Conservation (phyloP, 768 basidiomycete genomes). For the Leccinum rimulosum region DNA sequence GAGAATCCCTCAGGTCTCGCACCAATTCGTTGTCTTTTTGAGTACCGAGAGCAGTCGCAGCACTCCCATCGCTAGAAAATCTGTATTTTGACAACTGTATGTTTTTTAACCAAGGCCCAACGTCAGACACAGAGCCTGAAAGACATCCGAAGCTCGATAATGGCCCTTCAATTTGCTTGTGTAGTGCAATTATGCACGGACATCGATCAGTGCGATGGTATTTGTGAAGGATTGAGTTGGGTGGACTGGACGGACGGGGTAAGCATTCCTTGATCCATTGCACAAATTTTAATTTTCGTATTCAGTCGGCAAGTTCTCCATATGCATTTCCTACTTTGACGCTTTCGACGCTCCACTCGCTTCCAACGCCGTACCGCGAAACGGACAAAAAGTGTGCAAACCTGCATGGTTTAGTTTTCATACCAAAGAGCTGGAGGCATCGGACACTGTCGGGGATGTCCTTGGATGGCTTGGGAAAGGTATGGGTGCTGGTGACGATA, state of each 20-base stretch:
- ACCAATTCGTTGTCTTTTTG: no score
- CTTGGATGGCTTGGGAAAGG: constrained; percentile 51
- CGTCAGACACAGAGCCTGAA: no score
- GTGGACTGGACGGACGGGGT: constrained; percentile 67
- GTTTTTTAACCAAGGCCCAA: no score
- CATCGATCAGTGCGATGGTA: constrained; percentile 66
- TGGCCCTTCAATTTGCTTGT: constrained; percentile 88
- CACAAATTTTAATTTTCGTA: constrained; percentile 36
- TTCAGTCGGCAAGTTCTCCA: constrained; percentile 58
- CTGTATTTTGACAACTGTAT: no score
- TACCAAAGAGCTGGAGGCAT: constrained; percentile 54
- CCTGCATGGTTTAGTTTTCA: constrained; percentile 78
- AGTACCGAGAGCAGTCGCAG: no score
- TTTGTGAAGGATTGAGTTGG: constrained; percentile 77
- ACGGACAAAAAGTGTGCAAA: constrained; percentile 81
- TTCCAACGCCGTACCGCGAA: constrained; percentile 85
- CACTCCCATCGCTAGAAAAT: no score
- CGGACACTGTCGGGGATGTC: constrained; percentile 55
- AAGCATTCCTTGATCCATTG: constrained; percentile 16
- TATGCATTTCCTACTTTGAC: constrained; percentile 85
- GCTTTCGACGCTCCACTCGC: constrained; percentile 79
- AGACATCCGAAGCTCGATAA: constrained; percentile 91
- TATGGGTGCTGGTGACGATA: constrained; percentile 13
- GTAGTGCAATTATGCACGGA: constrained; percentile 71
- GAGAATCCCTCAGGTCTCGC: no score